phyloP scores from a whole-genome alignment of 805 yeast species.

The Starmera caribaea region DNA sequence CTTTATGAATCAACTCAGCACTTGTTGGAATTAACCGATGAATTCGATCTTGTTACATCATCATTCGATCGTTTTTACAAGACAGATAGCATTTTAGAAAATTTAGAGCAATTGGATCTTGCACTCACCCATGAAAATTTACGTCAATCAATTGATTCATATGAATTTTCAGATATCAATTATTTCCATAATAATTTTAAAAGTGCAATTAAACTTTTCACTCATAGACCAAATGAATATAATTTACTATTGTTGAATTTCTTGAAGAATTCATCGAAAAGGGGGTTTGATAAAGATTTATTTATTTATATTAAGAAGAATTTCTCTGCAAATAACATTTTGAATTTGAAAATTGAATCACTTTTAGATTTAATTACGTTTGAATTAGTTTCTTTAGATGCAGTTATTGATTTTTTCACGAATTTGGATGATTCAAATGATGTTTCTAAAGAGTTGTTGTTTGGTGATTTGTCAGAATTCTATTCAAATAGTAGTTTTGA shows the following conservation, averaged over 20 bases:
- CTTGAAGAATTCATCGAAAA: constrained; percentile 10
- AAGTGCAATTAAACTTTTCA: constrained; percentile 8
- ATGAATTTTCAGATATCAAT: constrained; percentile 5
- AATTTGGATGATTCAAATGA: constrained; percentile 12
- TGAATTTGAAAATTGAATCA: constrained; percentile 25
- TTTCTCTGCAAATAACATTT: constrained; percentile 22
- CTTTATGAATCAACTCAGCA: too few species aligned
- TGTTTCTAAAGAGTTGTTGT: constrained; percentile 14
- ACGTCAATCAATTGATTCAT: constrained; percentile 2
- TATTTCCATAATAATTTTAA: constrained; percentile 15
- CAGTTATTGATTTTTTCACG: constrained; percentile 23
- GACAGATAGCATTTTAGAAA: too few species aligned
- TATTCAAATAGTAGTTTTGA: constrained; percentile 4
- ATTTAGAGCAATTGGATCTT: too few species aligned
- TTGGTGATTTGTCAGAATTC: constrained; percentile 10
- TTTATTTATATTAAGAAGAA: constrained; percentile 20
- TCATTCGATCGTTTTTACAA: too few species aligned
- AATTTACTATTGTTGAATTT: constrained; percentile 13
- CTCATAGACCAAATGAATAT: constrained; percentile 3
- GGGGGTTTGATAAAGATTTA: constrained; percentile 17
- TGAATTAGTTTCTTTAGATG: constrained; percentile 25
- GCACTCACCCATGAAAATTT: too few species aligned
- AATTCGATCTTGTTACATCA: too few species aligned
- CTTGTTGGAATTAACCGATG: too few species aligned
- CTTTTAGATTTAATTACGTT: constrained; percentile 27